Evolutionary conservation across 2,329 filamentous ascomycete species (phyloP).

Genomic region (Monilinia aucupariae): DNA sequence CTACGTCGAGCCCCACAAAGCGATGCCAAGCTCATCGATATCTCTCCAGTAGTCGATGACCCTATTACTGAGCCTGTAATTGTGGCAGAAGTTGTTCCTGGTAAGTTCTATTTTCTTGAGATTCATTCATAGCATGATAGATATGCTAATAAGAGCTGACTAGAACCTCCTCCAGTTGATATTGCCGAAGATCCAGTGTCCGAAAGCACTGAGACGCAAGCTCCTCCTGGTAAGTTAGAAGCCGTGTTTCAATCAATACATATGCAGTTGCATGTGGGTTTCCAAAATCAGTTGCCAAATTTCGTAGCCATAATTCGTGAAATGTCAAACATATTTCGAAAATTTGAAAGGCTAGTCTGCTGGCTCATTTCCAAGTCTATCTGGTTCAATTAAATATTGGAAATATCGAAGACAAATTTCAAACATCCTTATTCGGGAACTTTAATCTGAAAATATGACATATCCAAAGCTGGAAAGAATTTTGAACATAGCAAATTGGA

Average conservation of each 20-base stretch:
- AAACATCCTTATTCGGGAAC: not conserved
- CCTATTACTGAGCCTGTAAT: not conserved
- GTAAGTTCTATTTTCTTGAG: not conserved
- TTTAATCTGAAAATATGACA: not conserved
- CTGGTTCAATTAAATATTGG: not conserved
- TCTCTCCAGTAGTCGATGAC: not conserved
- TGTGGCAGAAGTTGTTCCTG: not conserved
- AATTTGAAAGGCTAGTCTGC: not conserved
- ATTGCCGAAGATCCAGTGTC: not conserved
- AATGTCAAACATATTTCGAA: not conserved
- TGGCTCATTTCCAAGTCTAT: not conserved
- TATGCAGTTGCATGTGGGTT: constrained; percentile 1
- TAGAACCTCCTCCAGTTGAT: constrained; percentile 6
- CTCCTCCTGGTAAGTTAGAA: constrained; percentile 9
- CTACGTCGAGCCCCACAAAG: not conserved
- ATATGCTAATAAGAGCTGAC: not conserved
- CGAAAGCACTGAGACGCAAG: not conserved
- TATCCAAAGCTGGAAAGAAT: not conserved
- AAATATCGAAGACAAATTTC: not conserved
- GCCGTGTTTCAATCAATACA: not conserved
- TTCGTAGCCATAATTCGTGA: not conserved
- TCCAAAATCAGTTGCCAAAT: constrained; percentile 3
- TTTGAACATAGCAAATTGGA: not conserved
- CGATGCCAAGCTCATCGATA: not conserved
- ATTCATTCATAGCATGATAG: not conserved